Base-by-base conservation (phyloP, 2,329 filamentous ascomycete species). In the Sporothrix curviconia region DNA sequence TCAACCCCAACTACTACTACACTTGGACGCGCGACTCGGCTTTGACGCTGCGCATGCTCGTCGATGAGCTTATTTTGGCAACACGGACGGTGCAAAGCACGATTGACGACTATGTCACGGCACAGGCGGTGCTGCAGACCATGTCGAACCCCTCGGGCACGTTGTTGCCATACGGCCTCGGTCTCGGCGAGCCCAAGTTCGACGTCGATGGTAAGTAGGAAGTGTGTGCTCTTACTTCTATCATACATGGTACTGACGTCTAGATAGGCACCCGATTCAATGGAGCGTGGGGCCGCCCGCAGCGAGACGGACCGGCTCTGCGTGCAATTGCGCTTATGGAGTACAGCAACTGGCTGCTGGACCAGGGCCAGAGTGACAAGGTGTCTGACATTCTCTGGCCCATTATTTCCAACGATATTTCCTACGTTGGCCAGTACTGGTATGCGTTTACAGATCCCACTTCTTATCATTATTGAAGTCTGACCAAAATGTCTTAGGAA, bases 1-100 rank as follows among this genome's bases (percentile, higher is more conserved):
- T 19, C 25, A 32, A 47, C 44, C 44, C 44, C 44, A 32, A 47
- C 28, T 47, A 47, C n/a, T 47, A 30, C 17, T 47, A 47, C n/a
- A 47, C 44, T 25, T 47, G 44, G 44, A 47, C 44, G 44, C 44
- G 44, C 8, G 44, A 47, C 44, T 30, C 44, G 44, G 44, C 44
- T 3, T n/a, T 47, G 44, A 47, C 44, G 14, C 44, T 47, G 25
- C 25, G 25, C 15, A 47, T 47, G 44, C 25, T 47, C 7, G 44
- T 47, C 4, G 25, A 47, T 28, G 44, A 47, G 44, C 44, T 47
- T n/a, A 32, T 47, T 47, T 47, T 47, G 44, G 44, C 28, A 32
- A 32, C 44, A 19, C 14, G 8, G 28, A 19, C 9, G 44, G 44
- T 47, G 44, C 44, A 32, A 28, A 28, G 7, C 8, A 17, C 11